Conservation (phyloP, 352 stramenopile genomes). For the Globisporangium polare region DNA sequence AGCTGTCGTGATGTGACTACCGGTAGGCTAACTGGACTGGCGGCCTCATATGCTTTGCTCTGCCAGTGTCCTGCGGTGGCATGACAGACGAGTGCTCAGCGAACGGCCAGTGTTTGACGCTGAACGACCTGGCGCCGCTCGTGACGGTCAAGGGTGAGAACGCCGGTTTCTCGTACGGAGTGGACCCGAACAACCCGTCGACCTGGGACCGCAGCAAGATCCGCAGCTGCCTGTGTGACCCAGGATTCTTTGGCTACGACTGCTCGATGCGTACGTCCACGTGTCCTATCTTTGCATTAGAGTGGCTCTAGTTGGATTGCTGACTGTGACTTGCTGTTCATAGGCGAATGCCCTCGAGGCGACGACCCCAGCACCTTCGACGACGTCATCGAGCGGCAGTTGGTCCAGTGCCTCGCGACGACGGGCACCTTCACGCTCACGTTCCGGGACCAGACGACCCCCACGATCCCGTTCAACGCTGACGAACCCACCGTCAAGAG, state of each 20-base stretch:
- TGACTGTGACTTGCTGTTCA: background rate
- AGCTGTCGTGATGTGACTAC: too few relatives aligned
- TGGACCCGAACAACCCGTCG: slow-evolving; percentile 58
- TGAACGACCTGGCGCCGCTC: slow-evolving; percentile 58
- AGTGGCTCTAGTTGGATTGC: background rate
- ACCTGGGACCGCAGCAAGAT: slow-evolving; percentile 75
- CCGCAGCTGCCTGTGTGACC: slow-evolving; percentile 63
- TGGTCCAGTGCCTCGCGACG: slow-evolving; percentile 58
- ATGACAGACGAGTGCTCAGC: slow-evolving; percentile 51
- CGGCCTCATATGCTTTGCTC: too few relatives aligned
- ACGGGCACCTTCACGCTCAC: slow-evolving; percentile 57
- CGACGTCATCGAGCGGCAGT: slow-evolving; percentile 52
- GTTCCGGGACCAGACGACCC: slow-evolving; percentile 62
- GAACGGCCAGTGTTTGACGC: slow-evolving; percentile 68
- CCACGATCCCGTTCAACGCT: slow-evolving; percentile 32
- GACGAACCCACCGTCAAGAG: slow-evolving; percentile 30
- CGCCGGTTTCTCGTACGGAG: slow-evolving; percentile 51
- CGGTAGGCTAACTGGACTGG: too few relatives aligned
- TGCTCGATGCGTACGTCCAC: slow-evolving; percentile 50
- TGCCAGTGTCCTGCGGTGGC: slow-evolving; percentile 54
- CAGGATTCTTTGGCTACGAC: slow-evolving; percentile 56
- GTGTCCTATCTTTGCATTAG: background rate
- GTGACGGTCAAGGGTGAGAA: slow-evolving; percentile 51
- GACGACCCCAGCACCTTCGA: slow-evolving; percentile 67
- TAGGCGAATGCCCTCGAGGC: slow-evolving; percentile 63